These are phyloP conservation scores for Novymonas esmeraldas DNA, from an alignment of 208 protist genomes.

Conservation along the genomic window DNA sequence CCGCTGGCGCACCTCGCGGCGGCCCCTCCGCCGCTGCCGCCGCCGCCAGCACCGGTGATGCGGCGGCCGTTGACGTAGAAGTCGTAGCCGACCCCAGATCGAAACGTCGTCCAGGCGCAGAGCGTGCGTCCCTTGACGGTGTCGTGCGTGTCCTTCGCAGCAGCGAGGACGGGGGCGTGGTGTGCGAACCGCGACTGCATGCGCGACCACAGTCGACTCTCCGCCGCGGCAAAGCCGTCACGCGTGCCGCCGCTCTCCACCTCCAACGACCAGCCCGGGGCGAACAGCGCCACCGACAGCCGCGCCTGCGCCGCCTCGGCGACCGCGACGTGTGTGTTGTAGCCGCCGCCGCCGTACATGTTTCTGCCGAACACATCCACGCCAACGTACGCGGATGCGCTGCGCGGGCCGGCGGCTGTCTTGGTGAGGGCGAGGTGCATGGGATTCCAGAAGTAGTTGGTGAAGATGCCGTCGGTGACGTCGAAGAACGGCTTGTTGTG, in stretches of 20 bases:
- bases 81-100: slow-evolving; percentile 50
- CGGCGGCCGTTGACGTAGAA: slow-evolving; percentile 55
- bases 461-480: slow-evolving; percentile 81
- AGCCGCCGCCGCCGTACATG: slow-evolving; percentile 78
- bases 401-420: slow-evolving; percentile 34
- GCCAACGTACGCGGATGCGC: slow-evolving; percentile 71
- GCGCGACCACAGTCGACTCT: slow-evolving; percentile 56
- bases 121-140: background rate
- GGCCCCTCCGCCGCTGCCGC: background rate
- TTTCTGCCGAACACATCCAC: slow-evolving; percentile 88
- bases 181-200: slow-evolving; percentile 47
- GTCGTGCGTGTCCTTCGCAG: background rate
- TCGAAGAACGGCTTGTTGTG: slow-evolving; percentile 89
- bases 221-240: slow-evolving; percentile 51
- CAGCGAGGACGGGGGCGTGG: slow-evolving; percentile 6
- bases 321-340: slow-evolving; percentile 60
- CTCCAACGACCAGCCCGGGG: slow-evolving; percentile 89
- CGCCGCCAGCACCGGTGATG: slow-evolving; percentile 9
- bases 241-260: slow-evolving; percentile 37
- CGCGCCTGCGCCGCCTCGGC: slow-evolving; percentile 21
- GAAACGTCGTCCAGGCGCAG: slow-evolving; percentile 58
- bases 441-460: slow-evolving; percentile 90
- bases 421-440: slow-evolving; percentile 35
- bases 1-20: slow-evolving; percentile 4
- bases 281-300: slow-evolving; percentile 89